Base-by-base conservation (phyloP, 345 rosid species). In the Arabidopsis arenosa region DNA sequence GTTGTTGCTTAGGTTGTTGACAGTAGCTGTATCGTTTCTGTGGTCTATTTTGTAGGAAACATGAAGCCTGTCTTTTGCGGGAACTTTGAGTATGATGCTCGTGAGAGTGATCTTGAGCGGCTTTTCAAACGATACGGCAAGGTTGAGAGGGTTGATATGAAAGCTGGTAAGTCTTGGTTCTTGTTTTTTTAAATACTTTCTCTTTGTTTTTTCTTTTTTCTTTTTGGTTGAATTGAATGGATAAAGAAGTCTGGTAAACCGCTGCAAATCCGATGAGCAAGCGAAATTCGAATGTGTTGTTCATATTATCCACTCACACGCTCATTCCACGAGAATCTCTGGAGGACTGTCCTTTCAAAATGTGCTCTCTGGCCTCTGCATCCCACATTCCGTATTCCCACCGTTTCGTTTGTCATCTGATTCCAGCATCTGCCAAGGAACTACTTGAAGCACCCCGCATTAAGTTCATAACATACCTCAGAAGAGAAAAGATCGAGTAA, bases 51-150 rank as follows among this genome's bases (percentile, higher is more conserved):
- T 52, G 64, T 67, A 82, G 86, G 76, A 63, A 84, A 58, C 30
- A 90, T 89, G 98, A 92, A 76, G 85, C 88, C 97, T 4, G 90
- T 94, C 67, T 94, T 94, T 73, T 94, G 98, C 57, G 97, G 97
- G 6, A 94, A 94, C 80, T 89, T 92, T 70, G 98, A 94, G 84
- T 92, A 88, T 58, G 96, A 92, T 83, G 96, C 95, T 4, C 85
- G 96, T 11, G 94, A 89, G 67, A 80, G 93, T 68, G 97, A 94
- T 74, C 69, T 94, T 72, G 97, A 91, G 59, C 77, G 97, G 14
- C 96, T 94, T 26, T 94, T 94, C 89, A 84, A 84, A 70, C 86
- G 84, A 54, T 90, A 92, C 64, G 97, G 98, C 36, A 87, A 84
- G 68, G 94, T 94, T 7, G 97, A 94, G 72, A 80, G 93, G 63